Conservation (phyloP, 2,329 filamentous ascomycete genomes). For the Paecilomyces sp. region DNA sequence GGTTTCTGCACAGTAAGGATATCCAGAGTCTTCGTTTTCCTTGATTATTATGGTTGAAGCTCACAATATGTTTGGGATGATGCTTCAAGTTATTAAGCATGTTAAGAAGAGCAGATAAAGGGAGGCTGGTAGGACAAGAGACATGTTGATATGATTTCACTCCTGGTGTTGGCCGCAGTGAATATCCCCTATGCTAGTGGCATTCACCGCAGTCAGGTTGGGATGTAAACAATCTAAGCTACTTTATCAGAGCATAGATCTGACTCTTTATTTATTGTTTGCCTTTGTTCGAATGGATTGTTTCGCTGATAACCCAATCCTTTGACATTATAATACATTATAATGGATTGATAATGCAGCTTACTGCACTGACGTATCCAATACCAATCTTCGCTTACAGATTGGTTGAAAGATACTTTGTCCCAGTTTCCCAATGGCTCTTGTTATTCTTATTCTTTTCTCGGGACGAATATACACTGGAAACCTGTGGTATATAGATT, state of each 20-base stretch:
- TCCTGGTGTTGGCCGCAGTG: not conserved
- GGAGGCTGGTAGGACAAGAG: not conserved
- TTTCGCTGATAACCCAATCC: too few species aligned
- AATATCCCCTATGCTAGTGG: not conserved
- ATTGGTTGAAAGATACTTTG: too few species aligned
- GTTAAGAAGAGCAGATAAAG: not conserved
- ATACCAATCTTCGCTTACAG: too few species aligned
- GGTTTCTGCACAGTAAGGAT: not conserved
- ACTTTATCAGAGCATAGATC: not conserved
- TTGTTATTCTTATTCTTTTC: too few species aligned
- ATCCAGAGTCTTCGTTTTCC: not conserved
- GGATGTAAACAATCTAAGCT: not conserved
- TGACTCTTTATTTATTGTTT: not conserved
- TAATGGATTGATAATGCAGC: too few species aligned
- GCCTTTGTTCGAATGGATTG: not conserved
- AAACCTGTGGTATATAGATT: too few species aligned
- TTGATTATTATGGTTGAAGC: not conserved
- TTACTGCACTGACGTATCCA: too few species aligned
- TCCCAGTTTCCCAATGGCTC: too few species aligned
- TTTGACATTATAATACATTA: too few species aligned
- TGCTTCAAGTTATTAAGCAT: not conserved
- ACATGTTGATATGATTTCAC: not conserved
- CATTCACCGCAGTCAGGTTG: not conserved
- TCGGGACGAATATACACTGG: too few species aligned
- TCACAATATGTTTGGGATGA: not conserved